Conservation (phyloP, 1,284 basidiomycete genomes). For the Coniferiporia sulphurascens region DNA sequence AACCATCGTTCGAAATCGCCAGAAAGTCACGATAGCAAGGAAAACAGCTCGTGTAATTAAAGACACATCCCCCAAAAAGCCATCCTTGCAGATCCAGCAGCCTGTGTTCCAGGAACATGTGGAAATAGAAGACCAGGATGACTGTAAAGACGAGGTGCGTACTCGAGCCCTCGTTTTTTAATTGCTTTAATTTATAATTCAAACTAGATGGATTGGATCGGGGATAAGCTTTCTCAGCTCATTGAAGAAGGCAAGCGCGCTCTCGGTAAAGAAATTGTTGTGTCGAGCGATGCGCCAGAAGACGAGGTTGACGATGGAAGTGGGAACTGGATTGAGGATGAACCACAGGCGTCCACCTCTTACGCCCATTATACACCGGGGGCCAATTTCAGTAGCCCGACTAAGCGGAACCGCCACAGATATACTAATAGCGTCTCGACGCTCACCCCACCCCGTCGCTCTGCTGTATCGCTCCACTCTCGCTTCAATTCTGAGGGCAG, state of each 20-base stretch:
- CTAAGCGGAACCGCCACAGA: neutral
- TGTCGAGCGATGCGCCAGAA: conserved; percentile 64
- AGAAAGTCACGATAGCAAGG: conserved; percentile 1
- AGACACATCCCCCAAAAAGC: neutral
- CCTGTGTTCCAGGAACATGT: conserved; percentile 24
- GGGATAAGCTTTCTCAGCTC: conserved; percentile 55
- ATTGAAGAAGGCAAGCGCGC: conserved; percentile 73
- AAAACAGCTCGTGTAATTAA: neutral
- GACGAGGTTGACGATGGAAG: conserved; percentile 70
- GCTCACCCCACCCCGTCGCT: neutral
- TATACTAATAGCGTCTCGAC: neutral
- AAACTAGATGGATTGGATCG: conserved; percentile 69
- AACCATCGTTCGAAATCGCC: conserved; percentile 1
- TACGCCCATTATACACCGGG: neutral
- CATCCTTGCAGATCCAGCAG: conserved; percentile 5
- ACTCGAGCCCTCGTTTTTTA: neutral
- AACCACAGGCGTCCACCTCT: conserved; percentile 17
- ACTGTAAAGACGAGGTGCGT: conserved; percentile 45
- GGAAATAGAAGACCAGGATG: conserved; percentile 28
- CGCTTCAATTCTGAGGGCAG: neutral
- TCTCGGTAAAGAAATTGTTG: conserved; percentile 63
- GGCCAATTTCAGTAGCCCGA: neutral
- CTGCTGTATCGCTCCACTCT: neutral
- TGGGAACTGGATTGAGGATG: conserved; percentile 65
- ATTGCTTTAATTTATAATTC: neutral